phyloP scores from a whole-genome alignment of 352 stramenopile species.

The Pythium phragmiticola region DNA sequence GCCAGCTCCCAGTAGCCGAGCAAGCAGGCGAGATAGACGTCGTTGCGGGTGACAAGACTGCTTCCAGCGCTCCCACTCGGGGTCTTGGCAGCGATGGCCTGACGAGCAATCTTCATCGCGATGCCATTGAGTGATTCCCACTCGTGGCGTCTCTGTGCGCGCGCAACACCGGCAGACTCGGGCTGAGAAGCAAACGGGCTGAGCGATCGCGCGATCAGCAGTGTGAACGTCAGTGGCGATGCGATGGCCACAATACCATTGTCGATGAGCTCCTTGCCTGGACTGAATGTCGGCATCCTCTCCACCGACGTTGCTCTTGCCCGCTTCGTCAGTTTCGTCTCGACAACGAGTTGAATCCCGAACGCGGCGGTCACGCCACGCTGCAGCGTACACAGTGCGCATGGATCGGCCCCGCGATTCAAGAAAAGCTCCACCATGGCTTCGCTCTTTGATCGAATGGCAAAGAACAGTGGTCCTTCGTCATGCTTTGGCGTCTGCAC shows the following conservation, averaged over 20 bases:
- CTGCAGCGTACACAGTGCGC: constrained; percentile 45
- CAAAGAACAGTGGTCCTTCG: constrained; percentile 58
- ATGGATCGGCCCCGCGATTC: constrained; percentile 35
- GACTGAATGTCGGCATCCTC: constrained; percentile 8
- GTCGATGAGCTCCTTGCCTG: constrained; percentile 18
- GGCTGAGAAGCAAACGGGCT: constrained; percentile 30
- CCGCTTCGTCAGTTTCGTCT: not conserved
- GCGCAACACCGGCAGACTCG: constrained; percentile 12
- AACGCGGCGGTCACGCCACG: constrained; percentile 38
- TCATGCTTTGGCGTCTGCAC: constrained; percentile 30
- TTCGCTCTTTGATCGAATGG: constrained; percentile 49
- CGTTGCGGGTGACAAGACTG: constrained; percentile 46
- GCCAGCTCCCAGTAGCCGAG: constrained; percentile 54
- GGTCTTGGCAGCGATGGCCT: constrained; percentile 33
- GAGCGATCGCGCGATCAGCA: constrained; percentile 36
- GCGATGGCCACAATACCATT: constrained; percentile 22
- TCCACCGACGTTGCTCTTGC: not conserved
- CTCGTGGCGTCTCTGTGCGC: constrained; percentile 29
- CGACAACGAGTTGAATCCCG: constrained; percentile 21
- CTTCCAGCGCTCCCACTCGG: constrained; percentile 31
- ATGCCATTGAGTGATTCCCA: constrained; percentile 45
- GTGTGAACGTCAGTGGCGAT: constrained; percentile 48
- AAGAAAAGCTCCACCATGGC: constrained; percentile 52
- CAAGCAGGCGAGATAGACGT: constrained; percentile 45
- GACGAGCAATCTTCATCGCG: constrained; percentile 34